phyloP scores from a whole-genome alignment of 2,329 filamentous ascomycete species.

The Fusarium nelsonii region DNA sequence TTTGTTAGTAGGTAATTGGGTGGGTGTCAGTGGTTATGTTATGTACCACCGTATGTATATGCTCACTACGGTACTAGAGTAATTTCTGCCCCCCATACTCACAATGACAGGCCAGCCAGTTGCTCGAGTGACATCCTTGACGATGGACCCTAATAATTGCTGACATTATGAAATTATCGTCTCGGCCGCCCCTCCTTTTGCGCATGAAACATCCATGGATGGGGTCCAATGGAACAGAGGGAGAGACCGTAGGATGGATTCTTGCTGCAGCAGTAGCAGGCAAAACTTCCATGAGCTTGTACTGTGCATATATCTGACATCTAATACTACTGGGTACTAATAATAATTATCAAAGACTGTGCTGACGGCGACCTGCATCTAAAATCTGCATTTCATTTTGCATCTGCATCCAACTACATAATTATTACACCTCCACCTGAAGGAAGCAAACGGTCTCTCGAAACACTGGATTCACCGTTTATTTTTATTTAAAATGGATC shows the following conservation, averaged over 20 bases:
- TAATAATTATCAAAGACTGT: slow-evolving; percentile 31
- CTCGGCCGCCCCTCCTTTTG: slow-evolving; percentile 18
- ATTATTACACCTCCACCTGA: slow-evolving; percentile 12
- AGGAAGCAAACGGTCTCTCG: slow-evolving; percentile 23
- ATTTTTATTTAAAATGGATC: slow-evolving; percentile 39
- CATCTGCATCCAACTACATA: background rate
- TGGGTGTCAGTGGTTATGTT: too few relatives aligned
- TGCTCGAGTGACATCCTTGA: slow-evolving; percentile 35
- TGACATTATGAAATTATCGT: slow-evolving; percentile 22
- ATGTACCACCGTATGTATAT: too few relatives aligned
- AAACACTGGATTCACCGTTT: slow-evolving; percentile 39
- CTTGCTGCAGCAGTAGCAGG: slow-evolving; percentile 1
- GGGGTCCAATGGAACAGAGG: background rate
- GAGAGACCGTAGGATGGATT: slow-evolving; percentile 1
- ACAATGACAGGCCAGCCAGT: slow-evolving; percentile 9
- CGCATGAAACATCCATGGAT: slow-evolving; percentile 14
- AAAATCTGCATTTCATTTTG: background rate
- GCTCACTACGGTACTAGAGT: too few relatives aligned
- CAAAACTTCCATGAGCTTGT: slow-evolving; percentile 9
- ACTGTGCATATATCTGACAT: slow-evolving; percentile 3
- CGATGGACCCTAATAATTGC: slow-evolving; percentile 22
- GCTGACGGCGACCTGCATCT: slow-evolving; percentile 37
- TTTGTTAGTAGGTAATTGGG: too few relatives aligned
- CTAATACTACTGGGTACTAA: background rate
- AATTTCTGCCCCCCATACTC: slow-evolving; percentile 16